Conservation (phyloP, 352 stramenopile species). For the Globisporangium splendens region DNA sequence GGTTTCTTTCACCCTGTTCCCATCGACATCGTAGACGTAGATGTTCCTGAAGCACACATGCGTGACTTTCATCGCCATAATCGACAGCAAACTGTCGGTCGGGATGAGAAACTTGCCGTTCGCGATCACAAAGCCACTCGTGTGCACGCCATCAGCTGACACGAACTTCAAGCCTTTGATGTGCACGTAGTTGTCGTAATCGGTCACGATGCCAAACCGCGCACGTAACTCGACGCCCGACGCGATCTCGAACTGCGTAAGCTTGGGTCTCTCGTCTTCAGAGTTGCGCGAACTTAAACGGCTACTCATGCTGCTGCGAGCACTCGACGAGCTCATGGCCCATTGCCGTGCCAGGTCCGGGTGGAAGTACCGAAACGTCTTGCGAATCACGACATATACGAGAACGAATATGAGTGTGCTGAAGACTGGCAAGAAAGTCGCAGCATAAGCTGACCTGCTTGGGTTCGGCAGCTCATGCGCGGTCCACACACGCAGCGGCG, state of each 20-base stretch:
- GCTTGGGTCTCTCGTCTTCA: not conserved
- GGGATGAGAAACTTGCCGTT: slow-evolving; percentile 14
- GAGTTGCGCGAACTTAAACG: not conserved
- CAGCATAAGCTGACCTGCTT: not conserved
- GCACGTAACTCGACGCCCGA: slow-evolving; percentile 4
- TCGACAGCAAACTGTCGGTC: slow-evolving; percentile 6
- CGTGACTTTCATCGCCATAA: slow-evolving; percentile 12
- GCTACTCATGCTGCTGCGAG: slow-evolving; percentile 1
- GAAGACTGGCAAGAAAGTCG: not conserved
- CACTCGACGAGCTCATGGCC: too few species aligned
- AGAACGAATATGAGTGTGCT: slow-evolving; percentile 4
- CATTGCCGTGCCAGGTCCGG: not conserved
- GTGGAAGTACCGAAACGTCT: not conserved
- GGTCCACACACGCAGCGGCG: not conserved
- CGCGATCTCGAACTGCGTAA: slow-evolving; percentile 10
- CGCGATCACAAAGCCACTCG: slow-evolving; percentile 16
- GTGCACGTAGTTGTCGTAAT: slow-evolving; percentile 14
- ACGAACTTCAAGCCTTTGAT: slow-evolving; percentile 18
- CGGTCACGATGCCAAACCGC: slow-evolving; percentile 5
- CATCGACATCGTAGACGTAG: slow-evolving; percentile 1
- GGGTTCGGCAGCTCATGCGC: not conserved
- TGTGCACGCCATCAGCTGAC: slow-evolving; percentile 17
- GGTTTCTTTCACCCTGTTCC: not conserved
- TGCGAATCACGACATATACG: not conserved
- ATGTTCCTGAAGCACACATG: not conserved